Conservation (phyloP, 306 rosid genomes). For the Cucurbita moschata region DNA sequence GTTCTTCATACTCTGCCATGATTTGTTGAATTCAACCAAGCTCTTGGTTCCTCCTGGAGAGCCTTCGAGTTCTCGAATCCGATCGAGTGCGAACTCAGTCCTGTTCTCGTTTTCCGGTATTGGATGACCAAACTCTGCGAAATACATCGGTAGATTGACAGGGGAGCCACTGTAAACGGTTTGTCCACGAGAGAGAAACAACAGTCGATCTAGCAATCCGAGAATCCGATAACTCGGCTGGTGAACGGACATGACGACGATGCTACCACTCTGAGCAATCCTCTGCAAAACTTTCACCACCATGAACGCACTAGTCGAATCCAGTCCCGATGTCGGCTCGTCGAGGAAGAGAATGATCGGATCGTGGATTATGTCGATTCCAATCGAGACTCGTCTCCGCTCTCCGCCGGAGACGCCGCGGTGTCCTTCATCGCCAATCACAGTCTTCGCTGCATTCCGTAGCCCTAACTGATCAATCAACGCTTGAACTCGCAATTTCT, state of each 20-base stretch:
- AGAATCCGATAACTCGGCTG: conserved; percentile 85
- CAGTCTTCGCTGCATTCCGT: conserved; percentile 57
- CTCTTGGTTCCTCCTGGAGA: conserved; percentile 58
- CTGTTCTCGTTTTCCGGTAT: conserved; percentile 80
- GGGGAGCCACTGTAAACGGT: conserved; percentile 86
- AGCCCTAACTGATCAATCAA: conserved; percentile 84
- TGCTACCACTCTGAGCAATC: conserved; percentile 93
- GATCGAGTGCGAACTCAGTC: conserved; percentile 87
- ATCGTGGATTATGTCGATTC: conserved; percentile 83
- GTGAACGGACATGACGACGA: conserved; percentile 83
- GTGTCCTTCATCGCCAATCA: conserved; percentile 87
- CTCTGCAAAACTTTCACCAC: conserved; percentile 87
- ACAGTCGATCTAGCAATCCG: conserved; percentile 56
- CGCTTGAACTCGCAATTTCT: conserved; percentile 59
- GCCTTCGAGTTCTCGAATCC: conserved; percentile 78
- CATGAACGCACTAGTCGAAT: conserved; percentile 91
- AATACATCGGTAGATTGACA: conserved; percentile 31
- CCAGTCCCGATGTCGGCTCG: conserved; percentile 90
- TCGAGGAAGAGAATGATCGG: conserved; percentile 81
- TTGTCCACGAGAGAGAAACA: conserved; percentile 73
- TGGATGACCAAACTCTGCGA: conserved; percentile 71
- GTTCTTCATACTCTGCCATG: conserved; percentile 68
- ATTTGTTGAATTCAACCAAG: conserved; percentile 68
- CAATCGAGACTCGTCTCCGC: conserved; percentile 83
- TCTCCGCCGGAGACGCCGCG: conserved; percentile 96